Conservation (phyloP, 1,139 yeast species). For the Wickerhamiella pararugosa region DNA sequence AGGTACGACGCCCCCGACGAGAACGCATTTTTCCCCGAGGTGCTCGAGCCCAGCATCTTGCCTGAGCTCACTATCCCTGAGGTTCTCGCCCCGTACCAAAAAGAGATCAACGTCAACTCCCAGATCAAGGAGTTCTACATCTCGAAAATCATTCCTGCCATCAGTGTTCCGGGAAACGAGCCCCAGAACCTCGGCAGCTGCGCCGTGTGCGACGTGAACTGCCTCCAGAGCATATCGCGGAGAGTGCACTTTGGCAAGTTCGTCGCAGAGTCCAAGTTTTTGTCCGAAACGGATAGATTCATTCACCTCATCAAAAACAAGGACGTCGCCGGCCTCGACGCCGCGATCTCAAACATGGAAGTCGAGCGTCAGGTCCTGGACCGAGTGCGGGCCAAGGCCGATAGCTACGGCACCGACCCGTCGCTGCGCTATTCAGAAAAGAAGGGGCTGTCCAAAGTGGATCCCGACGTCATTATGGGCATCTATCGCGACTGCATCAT, state of each 20-base stretch:
- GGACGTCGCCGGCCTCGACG: constrained; percentile 62
- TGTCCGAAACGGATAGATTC: constrained; percentile 47
- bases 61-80: constrained; percentile 72
- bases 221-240: constrained; percentile 78
- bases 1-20: constrained; percentile 94
- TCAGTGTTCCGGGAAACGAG: constrained; percentile 47
- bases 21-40: constrained; percentile 71
- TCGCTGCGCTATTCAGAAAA: constrained; percentile 49
- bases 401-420: constrained; percentile 81
- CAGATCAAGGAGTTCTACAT: constrained; percentile 57
- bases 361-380: constrained; percentile 77
- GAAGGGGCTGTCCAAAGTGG: constrained; percentile 53
- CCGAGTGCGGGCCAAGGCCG: constrained; percentile 65
- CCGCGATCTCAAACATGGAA: constrained; percentile 67
- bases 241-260: constrained; percentile 94
- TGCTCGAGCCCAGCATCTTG: constrained; percentile 39
- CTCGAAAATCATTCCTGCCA: constrained; percentile 52
- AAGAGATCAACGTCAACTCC: constrained; percentile 61
- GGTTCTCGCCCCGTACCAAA: constrained; percentile 56
- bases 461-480: constrained; percentile 65
- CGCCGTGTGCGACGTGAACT: constrained; percentile 69
- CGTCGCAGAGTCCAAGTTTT: constrained; percentile 91
- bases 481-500: constrained; percentile 80
- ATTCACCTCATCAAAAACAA: constrained; percentile 45
- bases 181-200: constrained; percentile 80